Evolutionary conservation across 2,329 filamentous ascomycete species (phyloP), one percentile per base, ranked within the genome.

Genomic region (Penicillium thymicola): DNA sequence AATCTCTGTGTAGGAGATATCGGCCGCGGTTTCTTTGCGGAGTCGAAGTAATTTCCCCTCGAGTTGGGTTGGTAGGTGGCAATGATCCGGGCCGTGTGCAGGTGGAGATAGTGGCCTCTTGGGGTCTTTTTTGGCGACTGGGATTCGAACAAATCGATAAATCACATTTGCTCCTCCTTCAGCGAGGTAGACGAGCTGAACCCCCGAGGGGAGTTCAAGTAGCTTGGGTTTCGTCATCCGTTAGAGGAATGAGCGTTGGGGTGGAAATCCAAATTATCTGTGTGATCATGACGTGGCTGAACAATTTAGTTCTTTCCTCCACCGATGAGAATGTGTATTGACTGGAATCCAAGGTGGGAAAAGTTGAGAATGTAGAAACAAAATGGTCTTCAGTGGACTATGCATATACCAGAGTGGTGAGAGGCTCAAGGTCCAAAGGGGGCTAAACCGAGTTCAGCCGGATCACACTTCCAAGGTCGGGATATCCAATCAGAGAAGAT

Each of bases 141-240:
- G 58, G 61, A 42, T 51, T 71, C 63, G 58, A 44, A 77, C 75
- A 54, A 89, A 79, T 63, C 81, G 81, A 67, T 89, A 92, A 60
- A 92, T 87, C 50, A 88, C 82, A 71, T 94, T 93, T 51, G 90
- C 89, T 25, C 88, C 86, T 25, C 89, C 90, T 72, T 94, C 89
- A 25, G 79, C 80, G 10, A 85, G 72, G 60, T 83, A 85, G 14
- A 67, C 51, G 55, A 76, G 67, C 55, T 71, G 67, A 59, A 70
- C 65, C 56, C 70, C 69, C 44, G 55, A 41, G 3, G 72, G 72
- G 59, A 77, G 67, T 63, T 76, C 72, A 8, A 72, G 63, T 9
- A 69, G 57, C 55, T 55, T 66, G 49, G 63, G 63, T 55, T 70
- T 69, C 30, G 70, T 68, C 71, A 75, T 75, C 64, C 61, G 64